Base-by-base conservation (phyloP, 768 basidiomycete genomes). In the Kondoa malvinella region DNA sequence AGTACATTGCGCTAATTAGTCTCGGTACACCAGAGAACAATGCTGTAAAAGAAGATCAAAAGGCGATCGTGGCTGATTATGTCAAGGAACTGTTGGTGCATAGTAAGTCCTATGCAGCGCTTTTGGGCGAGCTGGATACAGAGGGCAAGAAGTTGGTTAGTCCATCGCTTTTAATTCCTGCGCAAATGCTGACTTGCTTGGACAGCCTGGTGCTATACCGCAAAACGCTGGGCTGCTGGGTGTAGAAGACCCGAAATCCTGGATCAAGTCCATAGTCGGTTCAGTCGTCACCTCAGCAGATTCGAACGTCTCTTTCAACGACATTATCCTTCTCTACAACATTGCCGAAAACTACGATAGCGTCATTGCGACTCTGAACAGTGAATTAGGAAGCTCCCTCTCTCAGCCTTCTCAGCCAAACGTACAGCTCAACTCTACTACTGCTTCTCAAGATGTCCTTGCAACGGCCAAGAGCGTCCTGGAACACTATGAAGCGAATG, bases 321-420 rank as follows among this genome's bases (percentile, higher is more conserved):
- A 96, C 76, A 91, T 92, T 1, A 91, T 97, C 79, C 90, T 92
- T 75, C 80, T 99, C 57, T 96, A 91, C 79, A 92, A 96, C 78
- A 84, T 96, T 40, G 92, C 92, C 0, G 88, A 89, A 34, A 88
- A 92, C 71, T 91, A 92, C 75, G 78, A 82, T 16, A 89, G 88
- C 29, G 94, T 97, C 66, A 83, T 96, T 56, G 81, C 84, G 4
- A 89, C 88, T 65, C 86, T 97, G 34, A 89, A 90, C 16, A 84
- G 85, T 66, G 89, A 89, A 1, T 81, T 99, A 1, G 90, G 92
- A 17, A 87, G 86, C 74, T 86, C 88, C 0, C 81, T 96, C 61
- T 80, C 85, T 1, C 82, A 87, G 71, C 84, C 86, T 0, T 75
- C 76, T 60, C 75, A 77, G 63, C 78, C 82, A 68, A 81, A 74